Conservation (phyloP, 108 stramenopile genomes). For the Conticribra weissflogii region DNA sequence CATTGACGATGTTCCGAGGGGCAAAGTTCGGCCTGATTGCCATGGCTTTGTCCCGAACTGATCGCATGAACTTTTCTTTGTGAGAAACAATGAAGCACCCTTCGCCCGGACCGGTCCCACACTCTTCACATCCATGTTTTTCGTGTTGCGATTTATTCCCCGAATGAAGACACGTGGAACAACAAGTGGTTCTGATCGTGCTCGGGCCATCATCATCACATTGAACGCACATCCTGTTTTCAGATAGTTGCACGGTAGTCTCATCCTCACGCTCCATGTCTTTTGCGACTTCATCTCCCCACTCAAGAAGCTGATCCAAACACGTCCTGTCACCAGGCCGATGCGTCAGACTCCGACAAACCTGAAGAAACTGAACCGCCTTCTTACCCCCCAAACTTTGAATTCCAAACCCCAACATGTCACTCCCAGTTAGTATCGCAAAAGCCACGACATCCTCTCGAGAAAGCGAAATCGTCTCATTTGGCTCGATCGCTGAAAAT, state of each 20-base stretch:
- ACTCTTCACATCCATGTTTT: slow-evolving; percentile 74
- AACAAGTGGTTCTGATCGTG: slow-evolving; percentile 44
- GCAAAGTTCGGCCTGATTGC: slow-evolving; percentile 52
- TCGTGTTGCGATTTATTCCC: slow-evolving; percentile 65
- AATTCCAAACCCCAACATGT: slow-evolving; percentile 70
- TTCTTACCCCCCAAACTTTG: slow-evolving; percentile 73
- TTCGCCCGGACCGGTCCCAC: slow-evolving; percentile 80
- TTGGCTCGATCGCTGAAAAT: slow-evolving; percentile 15
- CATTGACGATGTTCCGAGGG: slow-evolving; percentile 47
- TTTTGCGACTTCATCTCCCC: slow-evolving; percentile 42
- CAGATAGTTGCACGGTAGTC: too few relatives aligned
- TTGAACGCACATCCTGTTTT: slow-evolving; percentile 17
- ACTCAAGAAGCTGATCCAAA: slow-evolving; percentile 61
- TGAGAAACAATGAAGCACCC: slow-evolving; percentile 58
- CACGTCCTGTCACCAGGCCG: slow-evolving; percentile 48
- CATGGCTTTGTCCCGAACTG: slow-evolving; percentile 62
- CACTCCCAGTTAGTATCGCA: slow-evolving; percentile 81
- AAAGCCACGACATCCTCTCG: slow-evolving; percentile 75
- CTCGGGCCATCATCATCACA: slow-evolving; percentile 36
- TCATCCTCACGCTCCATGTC: slow-evolving; percentile 4
- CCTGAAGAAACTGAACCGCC: slow-evolving; percentile 74
- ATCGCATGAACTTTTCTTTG: slow-evolving; percentile 59
- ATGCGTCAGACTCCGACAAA: slow-evolving; percentile 62
- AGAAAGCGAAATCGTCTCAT: slow-evolving; percentile 45
- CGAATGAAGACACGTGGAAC: slow-evolving; percentile 67